A percentile compares a stretch with the other conserved stretches of the same genome.
Conservation (phyloP, 1,284 basidiomycete species). For the Sanghuangporus weigelae region DNA sequence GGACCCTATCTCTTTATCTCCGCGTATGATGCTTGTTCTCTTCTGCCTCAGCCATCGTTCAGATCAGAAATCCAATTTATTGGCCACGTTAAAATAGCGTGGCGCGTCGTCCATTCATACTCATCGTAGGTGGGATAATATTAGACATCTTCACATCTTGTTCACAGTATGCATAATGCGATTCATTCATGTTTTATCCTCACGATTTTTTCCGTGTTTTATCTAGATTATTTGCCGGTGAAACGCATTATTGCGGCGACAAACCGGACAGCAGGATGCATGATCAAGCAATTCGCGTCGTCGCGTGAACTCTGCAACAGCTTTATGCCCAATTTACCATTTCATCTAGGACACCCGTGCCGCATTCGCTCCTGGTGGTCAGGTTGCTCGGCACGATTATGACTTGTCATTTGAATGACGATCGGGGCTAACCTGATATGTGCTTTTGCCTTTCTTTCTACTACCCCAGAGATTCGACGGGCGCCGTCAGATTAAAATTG, state of each 20-base stretch:
- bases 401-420: neutral
- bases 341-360: neutral
- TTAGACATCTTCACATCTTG: too few species aligned
- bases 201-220: neutral
- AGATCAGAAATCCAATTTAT: neutral
- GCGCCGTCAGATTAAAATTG: neutral
- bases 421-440: neutral
- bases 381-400: neutral
- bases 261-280: neutral
- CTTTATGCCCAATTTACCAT: neutral
- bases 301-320: neutral
- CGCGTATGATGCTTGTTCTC: neutral
- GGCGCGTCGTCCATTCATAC: neutral
- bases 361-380: neutral
- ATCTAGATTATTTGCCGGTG: neutral
- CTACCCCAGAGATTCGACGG: neutral
- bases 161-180: neutral
- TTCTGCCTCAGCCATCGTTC: neutral
- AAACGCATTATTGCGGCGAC: neutral
- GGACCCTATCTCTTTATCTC: neutral
- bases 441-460: neutral
- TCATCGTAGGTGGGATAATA: neutral
- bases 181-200: neutral
- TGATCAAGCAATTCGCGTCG: neutral
- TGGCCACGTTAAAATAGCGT: neutral